Evolutionary conservation across 2,329 filamentous ascomycete species (phyloP).

Genomic region (Madurella fahalii): DNA sequence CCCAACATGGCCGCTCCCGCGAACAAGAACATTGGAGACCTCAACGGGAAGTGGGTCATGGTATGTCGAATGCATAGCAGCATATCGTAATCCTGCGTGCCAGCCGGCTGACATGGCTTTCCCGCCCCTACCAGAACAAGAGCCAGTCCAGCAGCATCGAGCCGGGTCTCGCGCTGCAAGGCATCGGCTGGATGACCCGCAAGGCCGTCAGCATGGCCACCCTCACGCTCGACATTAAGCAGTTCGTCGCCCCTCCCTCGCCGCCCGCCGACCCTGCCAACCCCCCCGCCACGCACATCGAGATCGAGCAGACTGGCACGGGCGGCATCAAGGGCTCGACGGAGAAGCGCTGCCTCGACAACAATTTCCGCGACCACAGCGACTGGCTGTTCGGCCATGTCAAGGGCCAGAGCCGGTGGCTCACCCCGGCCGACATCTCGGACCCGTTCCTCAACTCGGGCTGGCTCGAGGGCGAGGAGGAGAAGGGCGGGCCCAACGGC

Average conservation of each 20-base stretch:
- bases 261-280: constrained; percentile 29
- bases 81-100: not conserved
- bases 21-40: constrained; percentile 61
- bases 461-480: constrained; percentile 55
- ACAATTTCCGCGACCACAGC: constrained; percentile 55
- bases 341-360: constrained; percentile 53
- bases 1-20: constrained; percentile 66
- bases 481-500: constrained; percentile 52
- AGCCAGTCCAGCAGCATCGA: constrained; percentile 65
- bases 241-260: constrained; percentile 46
- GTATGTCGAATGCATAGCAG: constrained; percentile 41
- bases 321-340: constrained; percentile 64
- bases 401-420: constrained; percentile 54
- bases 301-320: constrained; percentile 67
- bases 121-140: constrained; percentile 59
- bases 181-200: constrained; percentile 66
- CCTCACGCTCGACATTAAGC: constrained; percentile 60
- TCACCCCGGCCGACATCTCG: constrained; percentile 44
- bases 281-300: constrained; percentile 52
- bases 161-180: constrained; percentile 66
- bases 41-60: constrained; percentile 67
- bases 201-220: constrained; percentile 67
- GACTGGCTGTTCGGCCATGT: constrained; percentile 80
- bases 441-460: constrained; percentile 54
- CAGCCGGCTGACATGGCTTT: not conserved